Evolutionary conservation across 176 grass and related monocot genomes (phyloP), one percentile per base, ranked within the genome.

Genomic region (Musa itinerans): DNA sequence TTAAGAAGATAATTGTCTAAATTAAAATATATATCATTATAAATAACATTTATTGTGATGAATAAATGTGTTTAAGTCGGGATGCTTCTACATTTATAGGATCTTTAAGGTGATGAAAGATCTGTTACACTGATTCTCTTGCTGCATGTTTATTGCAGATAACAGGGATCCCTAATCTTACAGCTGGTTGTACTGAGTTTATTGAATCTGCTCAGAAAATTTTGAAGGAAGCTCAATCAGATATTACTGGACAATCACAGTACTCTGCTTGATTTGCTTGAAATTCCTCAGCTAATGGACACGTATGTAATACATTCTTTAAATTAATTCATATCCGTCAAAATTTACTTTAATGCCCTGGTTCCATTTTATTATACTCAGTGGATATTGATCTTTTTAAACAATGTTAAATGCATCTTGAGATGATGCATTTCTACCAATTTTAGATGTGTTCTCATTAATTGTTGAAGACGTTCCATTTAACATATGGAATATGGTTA

Each of bases 271-370:
- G 95, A 99, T 81, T 81, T 99, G 69, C 95, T 99, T 68, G 95
- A 99, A 89, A 89, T 94, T 43, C 95, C 95, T 26, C 95, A 94
- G 66, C 76, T 99, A 25, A 99, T 99, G 95, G 95, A 99, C 77
- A 99, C 91, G 95, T 99, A 99, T 68, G 80, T 67, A 70, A 34
- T 80, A 72, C 62, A 69, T 67, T 82, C 63, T 50, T 10, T 24
- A 24, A 24, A 24, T 24, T 24, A 24, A 24, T 73, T 16, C 16
- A 55, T 57, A 12, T 13, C 13, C 17, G 8, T 8, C 17, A 26
- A 50, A 9, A 21, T 16, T 71, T 52, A 49, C 15, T 50, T 27
- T 20, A 9, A 50, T 49, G 15, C 10, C 48, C 10, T 71, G 49
- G 15, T 51, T 71, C 14, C 51, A 51, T 29, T 29, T 71, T 19